Percentiles rank a stretch among this genome's conserved stretches.
Evolutionary conservation across 202 grass and related monocot genomes (phyloP).

Genomic region (Setaria italica): DNA sequence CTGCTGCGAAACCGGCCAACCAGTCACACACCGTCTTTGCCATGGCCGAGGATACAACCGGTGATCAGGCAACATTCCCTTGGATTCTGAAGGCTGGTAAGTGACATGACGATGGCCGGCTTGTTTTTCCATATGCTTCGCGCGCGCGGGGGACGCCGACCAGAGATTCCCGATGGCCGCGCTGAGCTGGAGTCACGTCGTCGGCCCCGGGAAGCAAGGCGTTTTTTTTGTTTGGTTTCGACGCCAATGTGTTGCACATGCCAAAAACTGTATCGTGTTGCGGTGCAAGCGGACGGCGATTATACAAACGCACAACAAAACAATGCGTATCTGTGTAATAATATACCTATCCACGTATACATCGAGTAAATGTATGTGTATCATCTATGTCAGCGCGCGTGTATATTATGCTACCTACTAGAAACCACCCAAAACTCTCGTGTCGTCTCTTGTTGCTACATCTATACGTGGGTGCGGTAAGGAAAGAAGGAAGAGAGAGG

Average conservation of each 20-base stretch:
- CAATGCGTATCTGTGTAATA: background rate
- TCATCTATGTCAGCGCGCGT: background rate
- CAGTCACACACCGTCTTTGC: background rate
- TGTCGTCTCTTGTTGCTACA: background rate
- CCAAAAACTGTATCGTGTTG: background rate
- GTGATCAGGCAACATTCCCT: background rate
- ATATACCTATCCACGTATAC: too few species aligned
- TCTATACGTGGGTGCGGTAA: background rate
- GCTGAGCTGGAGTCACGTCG: background rate
- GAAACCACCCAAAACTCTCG: background rate
- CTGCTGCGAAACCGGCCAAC: background rate
- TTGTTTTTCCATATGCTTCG: background rate
- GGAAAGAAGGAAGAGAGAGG: background rate
- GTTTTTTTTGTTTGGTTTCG: background rate
- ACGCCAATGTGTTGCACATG: slow-evolving; percentile 47
- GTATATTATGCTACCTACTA: too few species aligned
- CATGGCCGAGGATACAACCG: background rate
- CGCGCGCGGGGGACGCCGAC: background rate
- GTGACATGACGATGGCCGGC: background rate
- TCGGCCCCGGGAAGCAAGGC: background rate
- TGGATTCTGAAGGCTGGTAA: background rate
- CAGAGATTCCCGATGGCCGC: slow-evolving; percentile 1
- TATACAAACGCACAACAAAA: background rate
- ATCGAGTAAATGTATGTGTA: background rate
- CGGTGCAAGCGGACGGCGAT: slow-evolving; percentile 15